These are phyloP conservation scores for Paramyrothecium roridum DNA, from an alignment of 2,329 filamentous ascomycete genomes.

Conservation along the genomic window DNA sequence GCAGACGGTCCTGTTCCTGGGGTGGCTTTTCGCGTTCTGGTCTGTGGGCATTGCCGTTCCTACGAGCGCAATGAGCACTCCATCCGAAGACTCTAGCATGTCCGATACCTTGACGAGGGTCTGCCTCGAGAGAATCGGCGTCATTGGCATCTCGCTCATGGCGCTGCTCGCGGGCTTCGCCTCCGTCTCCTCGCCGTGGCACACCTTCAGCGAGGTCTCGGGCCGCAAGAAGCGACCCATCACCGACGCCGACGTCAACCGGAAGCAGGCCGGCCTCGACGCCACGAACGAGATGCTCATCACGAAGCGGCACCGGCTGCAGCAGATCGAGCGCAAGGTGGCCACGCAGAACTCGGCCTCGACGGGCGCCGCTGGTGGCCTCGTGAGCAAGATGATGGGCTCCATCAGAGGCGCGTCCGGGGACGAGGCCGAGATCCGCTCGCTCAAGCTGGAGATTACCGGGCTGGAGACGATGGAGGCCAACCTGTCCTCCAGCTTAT, in stretches of 20 bases:
- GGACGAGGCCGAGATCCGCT: constrained; percentile 56
- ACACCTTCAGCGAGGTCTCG: constrained; percentile 68
- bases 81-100: constrained; percentile 22
- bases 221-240: constrained; percentile 51
- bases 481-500: constrained; percentile 63
- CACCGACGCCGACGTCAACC: constrained; percentile 69
- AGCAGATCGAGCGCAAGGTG: constrained; percentile 64
- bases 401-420: constrained; percentile 63
- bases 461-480: constrained; percentile 79
- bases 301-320: constrained; percentile 70
- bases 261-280: constrained; percentile 76
- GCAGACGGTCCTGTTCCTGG: constrained; percentile 57
- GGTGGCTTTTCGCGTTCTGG: constrained; percentile 77
- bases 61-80: constrained; percentile 21
- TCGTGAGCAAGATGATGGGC: constrained; percentile 72
- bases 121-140: constrained; percentile 68
- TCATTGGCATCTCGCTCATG: constrained; percentile 85
- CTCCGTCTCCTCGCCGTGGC: constrained; percentile 84
- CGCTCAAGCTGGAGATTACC: constrained; percentile 70
- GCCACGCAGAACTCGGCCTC: constrained; percentile 23
- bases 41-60: constrained; percentile 65
- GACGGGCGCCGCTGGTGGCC: constrained; percentile 40
- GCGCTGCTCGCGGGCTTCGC: constrained; percentile 85
- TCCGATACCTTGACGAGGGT: constrained; percentile 43
- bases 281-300: constrained; percentile 77